Evolutionary conservation across 2,329 filamentous ascomycete species (phyloP), one percentile per base, ranked within the genome.

Genomic region (Cercospora sp.): DNA sequence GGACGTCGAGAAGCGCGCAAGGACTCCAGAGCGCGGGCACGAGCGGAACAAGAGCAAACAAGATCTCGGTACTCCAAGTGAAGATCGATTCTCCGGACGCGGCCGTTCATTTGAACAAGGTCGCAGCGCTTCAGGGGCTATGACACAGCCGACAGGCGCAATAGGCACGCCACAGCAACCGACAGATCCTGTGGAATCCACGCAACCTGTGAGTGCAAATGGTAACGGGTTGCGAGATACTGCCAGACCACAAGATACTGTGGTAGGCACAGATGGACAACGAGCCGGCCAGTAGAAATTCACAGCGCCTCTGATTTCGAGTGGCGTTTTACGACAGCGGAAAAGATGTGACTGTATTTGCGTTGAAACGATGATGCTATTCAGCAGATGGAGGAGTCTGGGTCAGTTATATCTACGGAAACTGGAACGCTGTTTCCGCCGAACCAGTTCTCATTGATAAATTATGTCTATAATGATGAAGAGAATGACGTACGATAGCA

Each of bases 1-100:
- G 66, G 82, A 86, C 43, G 82, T 81, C 21, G 86, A 86, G 72
- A 85, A 84, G 71, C 72, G 77, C 24, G 74, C 75, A 2, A 69
- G 74, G 57, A 78, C 77, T 24, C 78, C 78, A 2, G 74, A 77
- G 13, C 70, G 83, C 82, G 69, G 68, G 1, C 71, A 72, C 37
- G 71, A 74, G 28, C 64, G 72, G 13, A 66, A 63, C 21, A 72
- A 73, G 37, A 76, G 76, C 66, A 73, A 68, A 51, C 71, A 71
- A 30, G 76, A 77, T 57, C 66, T 76, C 40, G 68, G 61, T 13
- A 53, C 65, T 34, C 59, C 68, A 8, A 51, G 32, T 24, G 73
- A 74, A 63, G 59, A 67, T n/a, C 21, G 65, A 24, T n/a, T 72
- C 13, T 67, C 73, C 12, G 64, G 67, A 9, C 72, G 72, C 16